Evolutionary conservation across 1,284 basidiomycete genomes (phyloP).

Genomic region (Paramarasmius palmivorus): DNA sequence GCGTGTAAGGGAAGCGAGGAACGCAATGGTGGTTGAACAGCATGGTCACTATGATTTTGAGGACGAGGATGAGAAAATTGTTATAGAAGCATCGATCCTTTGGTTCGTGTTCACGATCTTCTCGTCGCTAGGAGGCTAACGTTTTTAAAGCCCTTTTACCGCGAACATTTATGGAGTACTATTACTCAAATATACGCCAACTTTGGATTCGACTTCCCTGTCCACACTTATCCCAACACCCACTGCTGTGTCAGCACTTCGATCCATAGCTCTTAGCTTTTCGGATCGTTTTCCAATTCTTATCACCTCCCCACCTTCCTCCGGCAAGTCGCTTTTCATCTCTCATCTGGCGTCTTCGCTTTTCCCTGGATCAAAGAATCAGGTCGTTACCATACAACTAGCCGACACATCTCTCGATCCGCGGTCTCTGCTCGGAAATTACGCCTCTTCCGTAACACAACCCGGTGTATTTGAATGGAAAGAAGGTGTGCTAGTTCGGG

Average conservation of each 20-base stretch:
- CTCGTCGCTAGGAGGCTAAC: background rate
- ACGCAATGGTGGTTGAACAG: conserved; percentile 40
- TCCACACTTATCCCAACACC: conserved; percentile 67
- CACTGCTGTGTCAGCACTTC: conserved; percentile 61
- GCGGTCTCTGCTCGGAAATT: conserved; percentile 91
- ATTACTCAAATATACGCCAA: conserved; percentile 43
- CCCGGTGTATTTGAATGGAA: conserved; percentile 96
- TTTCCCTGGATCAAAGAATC: conserved; percentile 55
- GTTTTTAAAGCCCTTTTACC: conserved; percentile 46
- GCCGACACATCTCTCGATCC: conserved; percentile 95
- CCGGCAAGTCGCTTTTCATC: conserved; percentile 87
- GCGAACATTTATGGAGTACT: conserved; percentile 68
- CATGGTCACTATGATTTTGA: conserved; percentile 49
- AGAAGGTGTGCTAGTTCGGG: conserved; percentile 91
- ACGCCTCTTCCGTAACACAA: conserved; percentile 83
- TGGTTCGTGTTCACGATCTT: conserved; percentile 43
- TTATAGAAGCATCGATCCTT: conserved; percentile 45
- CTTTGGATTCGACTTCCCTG: conserved; percentile 14
- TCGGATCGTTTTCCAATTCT: conserved; percentile 79
- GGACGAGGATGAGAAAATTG: conserved; percentile 31
- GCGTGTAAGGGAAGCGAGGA: conserved; percentile 57
- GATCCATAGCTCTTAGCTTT: conserved; percentile 63
- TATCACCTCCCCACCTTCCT: conserved; percentile 85
- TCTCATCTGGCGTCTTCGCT: conserved; percentile 73
- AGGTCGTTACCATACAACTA: conserved; percentile 84